Evolutionary conservation across 2,329 filamentous ascomycete species (phyloP).

Genomic region (Verticillium nubilum): DNA sequence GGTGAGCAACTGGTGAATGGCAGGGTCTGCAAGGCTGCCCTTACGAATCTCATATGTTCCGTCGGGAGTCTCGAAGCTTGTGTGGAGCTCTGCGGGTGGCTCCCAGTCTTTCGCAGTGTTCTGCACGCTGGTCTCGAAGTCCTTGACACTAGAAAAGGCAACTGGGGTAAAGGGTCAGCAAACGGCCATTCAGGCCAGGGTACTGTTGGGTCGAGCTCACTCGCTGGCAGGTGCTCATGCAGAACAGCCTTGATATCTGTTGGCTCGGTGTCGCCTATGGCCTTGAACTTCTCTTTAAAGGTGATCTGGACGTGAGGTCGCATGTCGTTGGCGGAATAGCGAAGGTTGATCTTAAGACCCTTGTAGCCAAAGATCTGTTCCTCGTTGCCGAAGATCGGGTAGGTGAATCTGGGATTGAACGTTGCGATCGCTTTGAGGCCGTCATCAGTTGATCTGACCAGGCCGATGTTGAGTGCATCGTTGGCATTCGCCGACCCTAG

Average conservation of each 20-base stretch:
- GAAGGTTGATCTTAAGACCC: conserved; percentile 68
- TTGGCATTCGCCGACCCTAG: conserved; percentile 56
- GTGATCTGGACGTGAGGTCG: conserved; percentile 68
- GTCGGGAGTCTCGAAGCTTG: conserved; percentile 55
- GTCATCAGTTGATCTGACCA: conserved; percentile 44
- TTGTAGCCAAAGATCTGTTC: conserved; percentile 90
- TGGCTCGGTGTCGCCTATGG: conserved; percentile 62
- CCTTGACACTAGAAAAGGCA: conserved; percentile 57
- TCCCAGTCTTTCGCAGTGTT: conserved; percentile 42
- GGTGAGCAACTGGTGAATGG: conserved; percentile 65
- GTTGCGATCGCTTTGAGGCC: conserved; percentile 53
- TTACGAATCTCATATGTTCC: conserved; percentile 80
- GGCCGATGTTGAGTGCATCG: conserved; percentile 56
- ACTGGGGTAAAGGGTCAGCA: conserved; percentile 35
- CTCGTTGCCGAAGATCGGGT: conserved; percentile 88
- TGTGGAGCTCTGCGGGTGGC: conserved; percentile 71
- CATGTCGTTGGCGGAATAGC: conserved; percentile 65
- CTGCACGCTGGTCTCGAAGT: conserved; percentile 50
- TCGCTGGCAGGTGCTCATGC: conserved; percentile 60
- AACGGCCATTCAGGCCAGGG: not conserved
- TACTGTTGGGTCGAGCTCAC: conserved; percentile 33
- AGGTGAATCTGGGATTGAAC: conserved; percentile 85
- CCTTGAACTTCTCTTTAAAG: conserved; percentile 65
- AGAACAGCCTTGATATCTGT: conserved; percentile 63
- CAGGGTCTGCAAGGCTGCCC: conserved; percentile 64